phyloP scores from a whole-genome alignment of 805 yeast genomes.

The Candida sithepensis region DNA sequence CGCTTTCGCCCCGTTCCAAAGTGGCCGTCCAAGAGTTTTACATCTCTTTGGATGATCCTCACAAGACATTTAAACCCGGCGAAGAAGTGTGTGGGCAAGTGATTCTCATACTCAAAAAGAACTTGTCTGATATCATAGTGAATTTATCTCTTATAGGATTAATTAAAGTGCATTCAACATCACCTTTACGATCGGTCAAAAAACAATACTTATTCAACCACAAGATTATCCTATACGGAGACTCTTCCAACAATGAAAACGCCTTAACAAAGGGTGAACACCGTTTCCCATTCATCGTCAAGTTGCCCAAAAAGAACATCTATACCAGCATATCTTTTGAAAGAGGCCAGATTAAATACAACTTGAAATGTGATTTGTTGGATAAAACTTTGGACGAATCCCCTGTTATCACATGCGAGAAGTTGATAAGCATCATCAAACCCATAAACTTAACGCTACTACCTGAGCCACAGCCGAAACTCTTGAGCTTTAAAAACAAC shows the following conservation, averaged over 20 bases:
- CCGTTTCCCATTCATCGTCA: constrained; percentile 79
- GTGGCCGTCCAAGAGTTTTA: constrained; percentile 55
- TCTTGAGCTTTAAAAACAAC: constrained; percentile 54
- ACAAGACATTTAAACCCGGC: constrained; percentile 74
- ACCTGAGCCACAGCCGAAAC: constrained; percentile 64
- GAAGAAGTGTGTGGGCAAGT: constrained; percentile 67
- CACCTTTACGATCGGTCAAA: constrained; percentile 47
- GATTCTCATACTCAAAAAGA: constrained; percentile 51
- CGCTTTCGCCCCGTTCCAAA: constrained; percentile 19
- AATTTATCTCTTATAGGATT: constrained; percentile 53
- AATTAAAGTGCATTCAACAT: constrained; percentile 51
- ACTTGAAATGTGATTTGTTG: constrained; percentile 36
- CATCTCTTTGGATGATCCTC: constrained; percentile 70
- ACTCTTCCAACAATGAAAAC: constrained; percentile 17
- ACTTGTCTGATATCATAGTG: constrained; percentile 50
- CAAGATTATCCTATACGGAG: constrained; percentile 57
- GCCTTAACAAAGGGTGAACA: constrained; percentile 79
- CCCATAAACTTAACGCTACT: constrained; percentile 72
- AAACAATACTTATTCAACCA: constrained; percentile 55
- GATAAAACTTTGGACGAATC: constrained; percentile 21
- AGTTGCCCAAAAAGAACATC: constrained; percentile 69
- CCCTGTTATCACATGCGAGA: constrained; percentile 47
- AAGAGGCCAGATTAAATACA: constrained; percentile 74
- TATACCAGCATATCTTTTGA: constrained; percentile 79
- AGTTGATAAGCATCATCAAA: constrained; percentile 54